Base-by-base conservation (phyloP, 140 eudicot genomes). In the Ambrosia hybrid region DNA sequence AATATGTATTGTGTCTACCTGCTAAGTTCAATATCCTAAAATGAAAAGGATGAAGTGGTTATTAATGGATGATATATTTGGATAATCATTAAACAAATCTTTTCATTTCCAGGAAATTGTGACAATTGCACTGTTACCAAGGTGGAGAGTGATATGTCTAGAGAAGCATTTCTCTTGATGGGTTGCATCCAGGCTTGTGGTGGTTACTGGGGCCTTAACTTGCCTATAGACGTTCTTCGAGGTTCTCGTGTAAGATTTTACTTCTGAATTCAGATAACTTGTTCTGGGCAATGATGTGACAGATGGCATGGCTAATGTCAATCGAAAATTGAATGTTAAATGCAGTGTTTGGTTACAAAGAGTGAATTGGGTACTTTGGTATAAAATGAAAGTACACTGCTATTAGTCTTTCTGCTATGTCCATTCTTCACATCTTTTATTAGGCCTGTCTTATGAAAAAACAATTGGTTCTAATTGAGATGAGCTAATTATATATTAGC, bases 181-280 rank as follows among this genome's bases (percentile, higher is more conserved):
- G 88, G 86, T 78, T 85, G 96, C 81, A 87, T 87, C 39, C 86
- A 80, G 41, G 75, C 92, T 59, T 92, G 98, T 72, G 88, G 98
- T 70, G 92, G 95, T 70, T 79, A 82, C 33, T 92, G 95, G 95
- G 96, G 98, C 37, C 95, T 92, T 66, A 89, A 89, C 81, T 49
- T 92, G 75, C 96, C 96, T 45, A 70, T 92, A 52, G 98, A 89
- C 46, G 95, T 89, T 72, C 98, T 92, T 79, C 98, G 98, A 46
- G 98, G 98, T 73, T 92, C 98, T 82, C 91, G 95, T 73, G 98
- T 92, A 89, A 92, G 95, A 65, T 74, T 67, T 45, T 48, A 75
- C 37, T 38, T 74, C 11, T 30, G 52, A 64, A 69, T 51, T 53
- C 43, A 13, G 30, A 62, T 78, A 78, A 63, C 61, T 14, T 10